These are phyloP conservation scores for Quercus variabilis DNA, from an alignment of 306 rosid species.

Conservation along the genomic window DNA sequence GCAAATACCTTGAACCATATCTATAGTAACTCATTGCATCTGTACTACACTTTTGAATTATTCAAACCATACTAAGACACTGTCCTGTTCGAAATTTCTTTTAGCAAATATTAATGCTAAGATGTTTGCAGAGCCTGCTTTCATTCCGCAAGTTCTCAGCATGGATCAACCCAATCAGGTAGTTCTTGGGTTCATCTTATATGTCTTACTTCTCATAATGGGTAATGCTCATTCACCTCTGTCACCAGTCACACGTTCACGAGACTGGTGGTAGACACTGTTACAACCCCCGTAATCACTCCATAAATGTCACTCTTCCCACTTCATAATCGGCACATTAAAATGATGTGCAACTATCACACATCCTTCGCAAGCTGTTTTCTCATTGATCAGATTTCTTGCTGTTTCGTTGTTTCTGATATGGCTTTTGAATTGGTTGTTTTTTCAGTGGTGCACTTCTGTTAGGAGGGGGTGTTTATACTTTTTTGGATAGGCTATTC, in stretches of 20 bases:
- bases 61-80: not conserved
- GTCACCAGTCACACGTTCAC: not conserved
- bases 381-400: not conserved
- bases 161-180: constrained; percentile 94
- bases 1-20: not conserved
- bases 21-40: not conserved
- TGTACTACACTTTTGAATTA: not conserved
- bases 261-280: not conserved
- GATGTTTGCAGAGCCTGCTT: constrained; percentile 63
- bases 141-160: constrained; percentile 88
- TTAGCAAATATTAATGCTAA: not conserved
- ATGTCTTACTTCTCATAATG: not conserved
- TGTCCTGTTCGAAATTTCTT: not conserved
- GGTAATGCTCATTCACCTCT: not conserved
- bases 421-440: not conserved
- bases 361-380: not conserved
- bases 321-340: not conserved
- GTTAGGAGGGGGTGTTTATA: constrained; percentile 82
- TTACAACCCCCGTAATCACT: not conserved
- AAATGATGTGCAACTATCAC: not conserved
- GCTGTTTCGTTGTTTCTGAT: not conserved
- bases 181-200: not conserved
- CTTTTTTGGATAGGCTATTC: constrained; percentile 83
- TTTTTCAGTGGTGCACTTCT: constrained; percentile 76
- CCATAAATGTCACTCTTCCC: not conserved